Conservation (phyloP, 192 early-diverging fungal genomes). For the Coemansia sp. region DNA sequence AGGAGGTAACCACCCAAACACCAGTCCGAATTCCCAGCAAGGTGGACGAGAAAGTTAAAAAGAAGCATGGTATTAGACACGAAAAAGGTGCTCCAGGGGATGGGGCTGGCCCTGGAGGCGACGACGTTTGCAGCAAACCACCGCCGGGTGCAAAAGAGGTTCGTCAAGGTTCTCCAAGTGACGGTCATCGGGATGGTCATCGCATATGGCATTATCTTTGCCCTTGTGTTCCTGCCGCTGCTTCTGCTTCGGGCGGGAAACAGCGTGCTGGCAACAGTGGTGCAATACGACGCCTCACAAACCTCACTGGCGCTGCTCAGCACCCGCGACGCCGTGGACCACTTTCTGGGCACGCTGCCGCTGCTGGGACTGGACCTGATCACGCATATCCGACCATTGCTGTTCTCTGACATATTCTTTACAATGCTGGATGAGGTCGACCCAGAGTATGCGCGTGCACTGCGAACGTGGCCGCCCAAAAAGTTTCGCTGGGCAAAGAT, state of each 20-base stretch:
- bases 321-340: constrained; percentile 32
- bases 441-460: constrained; percentile 33
- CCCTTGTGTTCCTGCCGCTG: constrained; percentile 36
- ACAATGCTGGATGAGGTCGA: constrained; percentile 40
- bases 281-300: constrained; percentile 35
- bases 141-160: constrained; percentile 35
- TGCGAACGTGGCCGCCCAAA: constrained; percentile 34
- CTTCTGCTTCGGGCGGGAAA: constrained; percentile 29
- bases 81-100: constrained; percentile 21
- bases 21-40: too few relatives aligned
- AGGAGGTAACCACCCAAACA: background rate
- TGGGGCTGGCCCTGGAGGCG: constrained; percentile 38
- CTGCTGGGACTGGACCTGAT: constrained; percentile 45
- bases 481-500: constrained; percentile 45
- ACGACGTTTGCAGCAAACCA: constrained; percentile 34
- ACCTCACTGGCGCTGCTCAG: constrained; percentile 40
- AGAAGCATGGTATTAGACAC: constrained; percentile 7
- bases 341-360: constrained; percentile 41
- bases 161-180: constrained; percentile 27
- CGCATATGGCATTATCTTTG: constrained; percentile 23
- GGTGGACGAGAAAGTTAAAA: too few relatives aligned
- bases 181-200: constrained; percentile 30
- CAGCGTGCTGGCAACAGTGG: constrained; percentile 15
- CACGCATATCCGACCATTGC: constrained; percentile 22
- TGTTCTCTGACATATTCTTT: constrained; percentile 44